Evolutionary conservation across 1,284 basidiomycete genomes (phyloP), one percentile per base, ranked within the genome.

Genomic region (Cryptococcus sp.): DNA sequence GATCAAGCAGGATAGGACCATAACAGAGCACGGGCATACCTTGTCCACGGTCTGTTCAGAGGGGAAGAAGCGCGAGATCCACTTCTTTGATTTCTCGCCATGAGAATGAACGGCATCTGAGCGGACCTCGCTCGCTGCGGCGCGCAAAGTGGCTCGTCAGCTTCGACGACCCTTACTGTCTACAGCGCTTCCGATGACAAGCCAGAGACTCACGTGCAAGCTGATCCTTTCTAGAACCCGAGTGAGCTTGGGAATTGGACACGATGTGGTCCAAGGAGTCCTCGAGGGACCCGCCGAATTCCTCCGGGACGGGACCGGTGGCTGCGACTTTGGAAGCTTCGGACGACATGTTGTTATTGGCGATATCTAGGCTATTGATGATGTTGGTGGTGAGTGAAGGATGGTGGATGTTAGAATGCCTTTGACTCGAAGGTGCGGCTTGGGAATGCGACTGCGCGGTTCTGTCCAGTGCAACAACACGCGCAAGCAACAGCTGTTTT

Each of bases 61-160:
- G 10, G 76, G 76, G 60, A 69, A 78, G 55, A 78, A 68, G 54
- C 61, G 62, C 6, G 61, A 46, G 15, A 78, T 64, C 76, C 76
- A 78, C 11, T 42, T 43, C 49, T 61, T 65, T 27, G 65, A 61
- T 46, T 64, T 55, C 16, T 55, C 49, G 3, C 65, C 64, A 30
- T 58, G 58, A 13, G 63, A 53, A 57, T 75, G 74, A 3, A 73
- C 61, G 3, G 71, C 68, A 60, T 78, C 76, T 0, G 59, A 48
- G 30, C 67, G 42, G 23, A 57, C 40, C 52, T 68, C 69, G 47
- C 61, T 65, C 6, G 70, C 70, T 71, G 54, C 17, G 38, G 19
- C 41, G 5, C 10, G 30, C 45, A 41, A 1, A 38, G 23, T 39
- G 10, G 38, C 35, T 38, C 20, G 17, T 43, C 47, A 38, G 13